Percentiles rank a stretch among this genome's conserved stretches.
Evolutionary conservation across 345 rosid species (phyloP).

Genomic region (Citrus australasica): DNA sequence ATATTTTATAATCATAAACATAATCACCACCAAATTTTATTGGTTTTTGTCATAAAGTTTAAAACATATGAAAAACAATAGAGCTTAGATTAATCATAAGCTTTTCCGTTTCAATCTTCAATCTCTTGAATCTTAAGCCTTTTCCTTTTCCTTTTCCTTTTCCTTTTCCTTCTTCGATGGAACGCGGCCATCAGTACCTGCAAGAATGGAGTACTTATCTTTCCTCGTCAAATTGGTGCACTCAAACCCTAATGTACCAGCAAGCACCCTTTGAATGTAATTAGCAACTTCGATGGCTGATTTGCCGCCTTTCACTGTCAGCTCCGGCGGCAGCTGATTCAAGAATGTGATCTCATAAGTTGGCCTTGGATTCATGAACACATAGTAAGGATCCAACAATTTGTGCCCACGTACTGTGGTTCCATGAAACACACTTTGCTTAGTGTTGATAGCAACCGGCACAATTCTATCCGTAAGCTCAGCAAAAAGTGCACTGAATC

Average conservation of each 20-base stretch:
- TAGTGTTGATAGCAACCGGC: conserved; percentile 83
- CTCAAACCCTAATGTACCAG: conserved; percentile 82
- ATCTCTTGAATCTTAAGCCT: background rate
- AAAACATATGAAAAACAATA: conserved; percentile 9
- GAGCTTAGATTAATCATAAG: background rate
- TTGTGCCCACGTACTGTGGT: conserved; percentile 81
- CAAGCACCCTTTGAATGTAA: conserved; percentile 83
- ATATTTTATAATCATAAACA: conserved; percentile 2
- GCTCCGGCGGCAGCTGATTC: conserved; percentile 70
- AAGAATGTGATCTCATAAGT: conserved; percentile 89
- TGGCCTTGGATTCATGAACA: conserved; percentile 91
- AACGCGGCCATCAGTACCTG: conserved; percentile 88
- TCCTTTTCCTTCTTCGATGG: conserved; percentile 40
- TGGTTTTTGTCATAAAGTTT: background rate
- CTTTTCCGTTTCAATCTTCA: background rate
- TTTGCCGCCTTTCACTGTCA: conserved; percentile 76
- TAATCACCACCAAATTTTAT: background rate
- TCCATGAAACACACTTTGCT: conserved; percentile 74
- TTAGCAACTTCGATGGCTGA: conserved; percentile 92
- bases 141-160: conserved; percentile 34
- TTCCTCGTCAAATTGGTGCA: conserved; percentile 88
- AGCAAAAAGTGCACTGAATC: conserved; percentile 92
- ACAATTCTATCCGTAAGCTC: conserved; percentile 87
- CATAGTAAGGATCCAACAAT: conserved; percentile 81
- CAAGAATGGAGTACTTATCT: conserved; percentile 84